Conservation (phyloP, 2,329 filamentous ascomycete genomes). For the Penicillium occitanis region DNA sequence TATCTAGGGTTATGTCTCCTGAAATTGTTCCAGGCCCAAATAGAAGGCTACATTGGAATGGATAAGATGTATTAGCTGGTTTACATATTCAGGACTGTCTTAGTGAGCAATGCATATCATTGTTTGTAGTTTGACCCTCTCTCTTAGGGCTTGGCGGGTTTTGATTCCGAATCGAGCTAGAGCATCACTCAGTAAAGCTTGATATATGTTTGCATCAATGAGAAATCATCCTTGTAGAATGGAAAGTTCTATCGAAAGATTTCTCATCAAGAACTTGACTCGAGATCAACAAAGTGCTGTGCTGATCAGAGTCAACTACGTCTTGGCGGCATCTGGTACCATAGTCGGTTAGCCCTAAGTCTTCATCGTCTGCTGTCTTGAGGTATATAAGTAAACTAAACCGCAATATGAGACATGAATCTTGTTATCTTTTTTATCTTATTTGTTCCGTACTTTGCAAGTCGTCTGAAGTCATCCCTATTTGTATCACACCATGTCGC, state of each 20-base stretch:
- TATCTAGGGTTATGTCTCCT: no score
- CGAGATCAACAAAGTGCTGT: not conserved
- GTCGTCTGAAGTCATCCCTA: not conserved
- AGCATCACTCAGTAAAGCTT: not conserved
- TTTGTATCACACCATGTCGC: not conserved
- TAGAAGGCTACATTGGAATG: no score
- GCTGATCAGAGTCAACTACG: not conserved
- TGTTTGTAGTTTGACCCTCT: not conserved
- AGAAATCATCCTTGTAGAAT: not conserved
- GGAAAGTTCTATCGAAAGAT: not conserved
- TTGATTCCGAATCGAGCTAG: not conserved
- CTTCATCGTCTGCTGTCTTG: not conserved
- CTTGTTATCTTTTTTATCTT: no score
- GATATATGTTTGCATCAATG: not conserved
- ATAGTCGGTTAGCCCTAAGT: not conserved
- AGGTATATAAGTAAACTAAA: not conserved
- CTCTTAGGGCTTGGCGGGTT: not conserved
- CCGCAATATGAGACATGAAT: not conserved
- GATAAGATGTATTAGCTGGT: no score
- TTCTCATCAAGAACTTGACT: not conserved
- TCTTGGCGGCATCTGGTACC: not conserved
- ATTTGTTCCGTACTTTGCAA: not conserved
- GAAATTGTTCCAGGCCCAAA: no score
- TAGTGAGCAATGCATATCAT: no score
- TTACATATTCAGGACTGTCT: no score